phyloP scores from a whole-genome alignment of 2,329 filamentous ascomycete genomes.

The Nothophaeocryptopus gaeumannii region DNA sequence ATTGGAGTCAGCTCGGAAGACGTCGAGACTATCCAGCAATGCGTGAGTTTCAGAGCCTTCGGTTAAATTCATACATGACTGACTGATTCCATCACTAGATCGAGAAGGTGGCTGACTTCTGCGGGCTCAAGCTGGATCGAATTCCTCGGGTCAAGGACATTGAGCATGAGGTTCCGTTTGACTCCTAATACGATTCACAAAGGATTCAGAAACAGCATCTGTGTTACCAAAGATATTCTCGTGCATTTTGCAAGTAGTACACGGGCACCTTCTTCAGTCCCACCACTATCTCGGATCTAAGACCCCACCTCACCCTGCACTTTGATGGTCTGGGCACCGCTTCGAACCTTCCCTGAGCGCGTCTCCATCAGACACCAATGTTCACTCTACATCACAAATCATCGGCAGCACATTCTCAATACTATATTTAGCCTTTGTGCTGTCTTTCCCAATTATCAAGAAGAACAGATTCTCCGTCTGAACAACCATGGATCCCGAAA shows the following conservation, averaged over 20 bases:
- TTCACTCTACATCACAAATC: too few relatives aligned
- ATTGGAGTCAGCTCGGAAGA: conserved; percentile 49
- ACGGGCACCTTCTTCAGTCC: background rate
- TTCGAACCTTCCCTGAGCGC: too few relatives aligned
- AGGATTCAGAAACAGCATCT: too few relatives aligned
- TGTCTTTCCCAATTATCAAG: too few relatives aligned
- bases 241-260: too few relatives aligned
- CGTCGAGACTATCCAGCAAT: conserved; percentile 43
- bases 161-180: conserved; percentile 39
- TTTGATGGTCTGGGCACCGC: background rate
- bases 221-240: too few relatives aligned
- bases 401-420: too few relatives aligned
- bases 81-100: background rate
- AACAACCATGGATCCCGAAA: conserved; percentile 4
- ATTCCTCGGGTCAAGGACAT: conserved; percentile 41
- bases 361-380: too few relatives aligned
- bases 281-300: background rate
- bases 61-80: too few relatives aligned
- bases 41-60: too few relatives aligned
- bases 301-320: background rate
- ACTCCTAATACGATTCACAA: background rate
- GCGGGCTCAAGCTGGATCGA: conserved; percentile 34
- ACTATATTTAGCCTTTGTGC: too few relatives aligned
- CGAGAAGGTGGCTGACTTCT: conserved; percentile 40
- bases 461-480: too few relatives aligned